Evolutionary conservation across 2,329 filamentous ascomycete species (phyloP).

Genomic region (Talaromyces atroroseus): DNA sequence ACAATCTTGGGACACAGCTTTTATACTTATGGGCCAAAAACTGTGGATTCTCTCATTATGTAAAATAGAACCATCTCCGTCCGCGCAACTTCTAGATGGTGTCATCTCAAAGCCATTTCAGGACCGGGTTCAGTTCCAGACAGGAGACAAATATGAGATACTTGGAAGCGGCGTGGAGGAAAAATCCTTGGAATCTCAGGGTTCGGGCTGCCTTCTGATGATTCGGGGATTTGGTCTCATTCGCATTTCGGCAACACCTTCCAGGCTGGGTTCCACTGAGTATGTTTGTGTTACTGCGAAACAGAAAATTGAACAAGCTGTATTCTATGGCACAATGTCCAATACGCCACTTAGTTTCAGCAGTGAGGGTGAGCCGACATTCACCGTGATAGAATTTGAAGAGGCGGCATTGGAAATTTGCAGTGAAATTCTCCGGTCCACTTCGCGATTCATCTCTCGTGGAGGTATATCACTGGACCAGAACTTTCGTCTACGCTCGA

Average conservation of each 20-base stretch:
- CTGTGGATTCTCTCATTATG: slow-evolving; percentile 71
- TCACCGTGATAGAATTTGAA: slow-evolving; percentile 65
- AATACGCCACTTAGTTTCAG: slow-evolving; percentile 86
- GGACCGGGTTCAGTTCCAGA: slow-evolving; percentile 75
- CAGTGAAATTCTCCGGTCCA: slow-evolving; percentile 72
- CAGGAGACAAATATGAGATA: slow-evolving; percentile 45
- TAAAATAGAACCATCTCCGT: slow-evolving; percentile 62
- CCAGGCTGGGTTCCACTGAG: slow-evolving; percentile 42
- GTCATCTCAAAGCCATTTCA: slow-evolving; percentile 66
- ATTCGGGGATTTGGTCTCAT: slow-evolving; percentile 55
- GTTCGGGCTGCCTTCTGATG: slow-evolving; percentile 48
- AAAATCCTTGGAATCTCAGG: slow-evolving; percentile 31
- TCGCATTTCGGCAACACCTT: slow-evolving; percentile 44
- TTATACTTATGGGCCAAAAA: slow-evolving; percentile 72
- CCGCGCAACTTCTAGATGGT: slow-evolving; percentile 67
- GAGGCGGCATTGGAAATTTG: slow-evolving; percentile 74
- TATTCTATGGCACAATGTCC: slow-evolving; percentile 79
- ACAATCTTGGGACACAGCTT: slow-evolving; percentile 71
- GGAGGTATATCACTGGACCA: slow-evolving; percentile 72
- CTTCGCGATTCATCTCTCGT: slow-evolving; percentile 66
- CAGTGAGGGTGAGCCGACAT: slow-evolving; percentile 60
- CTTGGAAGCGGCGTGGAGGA: slow-evolving; percentile 48
- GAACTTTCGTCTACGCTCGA: slow-evolving; percentile 67
- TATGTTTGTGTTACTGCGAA: slow-evolving; percentile 64
- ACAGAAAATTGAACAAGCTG: slow-evolving; percentile 86